Conservation (phyloP, 129 eudicot genomes). For the Chrysanthemum lavandulifolium region DNA sequence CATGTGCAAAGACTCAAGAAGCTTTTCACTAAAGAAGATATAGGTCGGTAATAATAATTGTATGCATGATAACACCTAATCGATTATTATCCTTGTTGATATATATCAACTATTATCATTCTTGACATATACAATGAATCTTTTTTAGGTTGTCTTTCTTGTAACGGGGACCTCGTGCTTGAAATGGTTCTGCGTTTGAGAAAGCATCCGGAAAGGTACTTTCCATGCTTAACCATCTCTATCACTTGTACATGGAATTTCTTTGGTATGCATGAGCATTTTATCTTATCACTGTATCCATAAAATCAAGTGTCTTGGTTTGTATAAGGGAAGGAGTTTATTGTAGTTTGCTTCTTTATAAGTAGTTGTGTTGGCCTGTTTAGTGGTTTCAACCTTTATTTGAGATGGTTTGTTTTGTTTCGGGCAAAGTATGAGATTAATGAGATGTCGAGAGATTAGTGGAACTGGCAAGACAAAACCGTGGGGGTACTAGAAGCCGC, state of each 20-base stretch:
- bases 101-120: not conserved
- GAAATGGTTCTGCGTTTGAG: constrained; percentile 96
- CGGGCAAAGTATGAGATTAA: constrained; percentile 84
- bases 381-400: not conserved
- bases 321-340: not conserved
- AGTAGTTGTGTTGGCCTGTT: not conserved
- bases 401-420: not conserved
- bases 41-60: constrained; percentile 47
- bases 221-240: not conserved
- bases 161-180: constrained; percentile 92
- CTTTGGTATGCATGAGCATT: not conserved
- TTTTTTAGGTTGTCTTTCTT: constrained; percentile 72
- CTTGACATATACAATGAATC: constrained; percentile 16
- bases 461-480: constrained; percentile 96
- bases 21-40: constrained; percentile 56
- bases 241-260: not conserved
- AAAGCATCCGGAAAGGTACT: constrained; percentile 87
- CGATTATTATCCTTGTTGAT: not conserved
- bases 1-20: constrained; percentile 84
- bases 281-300: not conserved
- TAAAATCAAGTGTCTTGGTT: too few species aligned
- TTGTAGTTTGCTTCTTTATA: not conserved
- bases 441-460: constrained; percentile 95
- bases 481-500: constrained; percentile 64
- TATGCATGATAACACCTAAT: constrained; percentile 1